These are phyloP conservation scores for Tricholoma flavovirens DNA, from an alignment of 768 basidiomycete species.

Conservation along the genomic window DNA sequence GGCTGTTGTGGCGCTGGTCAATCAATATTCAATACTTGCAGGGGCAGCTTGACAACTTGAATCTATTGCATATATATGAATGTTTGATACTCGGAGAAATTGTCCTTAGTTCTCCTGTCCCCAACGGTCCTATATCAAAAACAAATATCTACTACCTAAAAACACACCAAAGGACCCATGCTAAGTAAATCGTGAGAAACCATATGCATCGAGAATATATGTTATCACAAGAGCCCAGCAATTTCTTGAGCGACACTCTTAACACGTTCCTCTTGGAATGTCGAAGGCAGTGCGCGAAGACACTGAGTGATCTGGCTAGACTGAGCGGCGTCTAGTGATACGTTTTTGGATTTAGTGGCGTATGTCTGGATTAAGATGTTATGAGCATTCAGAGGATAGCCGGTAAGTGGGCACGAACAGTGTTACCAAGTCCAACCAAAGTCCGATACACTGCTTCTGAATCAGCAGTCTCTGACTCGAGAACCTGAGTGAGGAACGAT, in stretches of 20 bases:
- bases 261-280: constrained; percentile 58
- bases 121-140: not conserved
- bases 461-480: constrained; percentile 48
- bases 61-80: not conserved
- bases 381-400: constrained; percentile 1
- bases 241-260: constrained; percentile 47
- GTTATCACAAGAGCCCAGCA: constrained; percentile 30
- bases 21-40: too few relatives aligned
- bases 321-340: constrained; percentile 34
- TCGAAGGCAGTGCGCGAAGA: constrained; percentile 33
- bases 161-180: constrained; percentile 1
- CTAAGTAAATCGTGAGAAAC: not conserved
- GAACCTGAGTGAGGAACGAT: constrained; percentile 28
- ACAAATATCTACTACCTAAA: constrained; percentile 1
- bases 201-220: constrained; percentile 6
- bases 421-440: constrained; percentile 68
- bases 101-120: not conserved
- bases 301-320: constrained; percentile 33
- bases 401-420: constrained; percentile 35
- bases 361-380: constrained; percentile 37
- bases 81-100: constrained; percentile 1
- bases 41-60: too few relatives aligned
- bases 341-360: constrained; percentile 34
- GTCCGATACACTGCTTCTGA: constrained; percentile 68
- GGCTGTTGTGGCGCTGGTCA: too few relatives aligned